Conservation (phyloP, 371 early-diverging fungal species). For the Haplosporangium sp. region DNA sequence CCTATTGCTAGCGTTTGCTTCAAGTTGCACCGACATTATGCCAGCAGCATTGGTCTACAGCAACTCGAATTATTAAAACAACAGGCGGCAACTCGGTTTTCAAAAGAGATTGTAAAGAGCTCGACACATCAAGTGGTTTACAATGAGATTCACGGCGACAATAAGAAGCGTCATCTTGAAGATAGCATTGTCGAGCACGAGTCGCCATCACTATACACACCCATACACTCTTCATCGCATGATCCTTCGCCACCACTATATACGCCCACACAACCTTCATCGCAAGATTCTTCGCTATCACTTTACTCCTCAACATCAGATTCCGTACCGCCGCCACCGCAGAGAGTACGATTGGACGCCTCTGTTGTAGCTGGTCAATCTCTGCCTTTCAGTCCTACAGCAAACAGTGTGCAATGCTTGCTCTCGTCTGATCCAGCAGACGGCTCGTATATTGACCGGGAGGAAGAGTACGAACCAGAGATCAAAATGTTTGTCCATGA, state of each 20-base stretch:
- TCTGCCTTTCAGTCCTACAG: not conserved
- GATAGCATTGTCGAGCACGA: not conserved
- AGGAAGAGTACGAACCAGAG: not conserved
- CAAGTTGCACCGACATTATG: slow-evolving; percentile 20
- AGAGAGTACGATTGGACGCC: not conserved
- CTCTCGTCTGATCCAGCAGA: slow-evolving; percentile 9
- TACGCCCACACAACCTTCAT: no score
- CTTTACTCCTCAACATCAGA: no score
- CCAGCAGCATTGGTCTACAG: slow-evolving; percentile 12
- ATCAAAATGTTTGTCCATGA: slow-evolving; percentile 2
- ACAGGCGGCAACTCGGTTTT: slow-evolving; percentile 6
- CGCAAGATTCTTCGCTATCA: no score
- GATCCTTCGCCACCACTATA: not conserved
- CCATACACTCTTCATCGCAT: not conserved
- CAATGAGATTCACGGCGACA: slow-evolving; percentile 23
- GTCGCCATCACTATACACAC: not conserved
- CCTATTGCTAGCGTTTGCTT: not conserved
- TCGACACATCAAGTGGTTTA: slow-evolving; percentile 19
- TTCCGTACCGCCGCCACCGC: not conserved
- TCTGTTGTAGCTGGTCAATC: not conserved
- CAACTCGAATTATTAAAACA: slow-evolving; percentile 21
- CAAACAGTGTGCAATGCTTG: not conserved
- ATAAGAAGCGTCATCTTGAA: not conserved
- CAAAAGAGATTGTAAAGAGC: slow-evolving; percentile 20
- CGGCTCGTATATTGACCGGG: not conserved